Base-by-base conservation (phyloP, 164 flowering plant species). In the Vitis riparia region DNA sequence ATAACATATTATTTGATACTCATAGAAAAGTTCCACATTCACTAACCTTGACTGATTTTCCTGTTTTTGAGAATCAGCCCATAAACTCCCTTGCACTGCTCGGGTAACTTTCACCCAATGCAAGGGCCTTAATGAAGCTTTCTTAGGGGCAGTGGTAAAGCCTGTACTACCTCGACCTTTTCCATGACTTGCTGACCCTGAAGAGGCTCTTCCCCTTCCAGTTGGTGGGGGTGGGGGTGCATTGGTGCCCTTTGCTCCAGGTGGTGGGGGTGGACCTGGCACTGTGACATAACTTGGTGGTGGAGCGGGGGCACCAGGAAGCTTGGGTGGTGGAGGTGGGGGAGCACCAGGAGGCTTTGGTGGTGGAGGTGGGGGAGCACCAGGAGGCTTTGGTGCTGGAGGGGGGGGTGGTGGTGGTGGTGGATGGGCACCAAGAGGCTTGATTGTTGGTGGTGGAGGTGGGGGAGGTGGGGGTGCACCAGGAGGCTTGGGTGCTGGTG, bases 91-190 rank as follows among this genome's bases (percentile, higher is more conserved):
- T 78, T 95, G 93, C 88, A 89, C 69, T 69, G 98, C 99, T 71
- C 98, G 83, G 73, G 97, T 90, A 69, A 95, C 97, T 84, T 95
- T 95, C 51, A 86, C 93, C 99, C 99, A 95, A 68, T 95, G 99
- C 58, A 95, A 80, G 17, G 99, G 97, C 77, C 87, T 95, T 71
- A 95, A 65, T 17, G 90, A 81, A 63, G 89, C 65, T 78, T 78
- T 91, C 77, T 90, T 91, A 29, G 93, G 86, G 15, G 84, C 86
- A 79, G 11, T 81, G 70, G 72, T 8, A 67, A 74, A 69, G 51
- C 70, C 76, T 65, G 69, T 68, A 64, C 69, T 30, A 68, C 78
- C 85, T 61, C 91, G 87, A 59, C 84, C 86, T 84, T 80, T 88
- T 76, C 84, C 90, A 52, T 71, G 76, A 78, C 71, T 75, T 62